A percentile compares a stretch with the other conserved stretches of the same genome.
Conservation (phyloP, 208 protist genomes). For the Leishmania aethiopica region DNA sequence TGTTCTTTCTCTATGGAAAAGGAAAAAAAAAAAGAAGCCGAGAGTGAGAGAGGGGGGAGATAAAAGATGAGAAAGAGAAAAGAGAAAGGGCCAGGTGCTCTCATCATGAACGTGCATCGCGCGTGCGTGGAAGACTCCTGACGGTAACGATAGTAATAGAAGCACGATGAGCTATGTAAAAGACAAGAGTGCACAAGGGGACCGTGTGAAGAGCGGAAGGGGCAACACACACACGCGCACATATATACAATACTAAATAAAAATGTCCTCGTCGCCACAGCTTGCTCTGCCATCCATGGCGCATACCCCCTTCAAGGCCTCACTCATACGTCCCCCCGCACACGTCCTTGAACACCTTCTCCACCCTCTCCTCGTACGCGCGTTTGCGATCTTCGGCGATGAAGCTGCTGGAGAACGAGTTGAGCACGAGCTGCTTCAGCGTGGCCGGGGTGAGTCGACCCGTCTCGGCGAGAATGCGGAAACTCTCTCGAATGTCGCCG, state of each 20-base stretch:
- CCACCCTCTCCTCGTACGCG: slow-evolving; percentile 31
- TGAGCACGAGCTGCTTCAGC: slow-evolving; percentile 40
- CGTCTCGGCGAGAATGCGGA: slow-evolving; percentile 36
- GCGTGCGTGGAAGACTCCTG: not conserved
- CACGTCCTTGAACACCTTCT: slow-evolving; percentile 24
- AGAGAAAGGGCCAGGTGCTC: not conserved
- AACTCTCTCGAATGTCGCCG: slow-evolving; percentile 52
- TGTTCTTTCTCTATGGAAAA: too few species aligned
- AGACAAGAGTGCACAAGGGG: not conserved
- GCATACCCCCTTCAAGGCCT: not conserved
- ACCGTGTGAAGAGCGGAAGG: not conserved
- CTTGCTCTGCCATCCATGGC: not conserved
- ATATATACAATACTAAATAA: not conserved
- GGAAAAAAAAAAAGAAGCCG: not conserved
- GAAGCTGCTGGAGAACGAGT: slow-evolving; percentile 42
- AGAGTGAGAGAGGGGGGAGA: not conserved
- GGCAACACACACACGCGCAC: not conserved
- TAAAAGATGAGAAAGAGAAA: not conserved
- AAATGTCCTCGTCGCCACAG: not conserved
- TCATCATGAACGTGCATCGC: not conserved
- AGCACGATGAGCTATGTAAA: not conserved
- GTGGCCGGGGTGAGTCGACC: slow-evolving; percentile 31
- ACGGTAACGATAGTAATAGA: not conserved
- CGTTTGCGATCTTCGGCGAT: slow-evolving; percentile 37
- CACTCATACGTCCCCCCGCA: slow-evolving; percentile 18